Evolutionary conservation across 176 grass and related monocot species (phyloP), one percentile per base, ranked within the genome.

Genomic region (Lolium multiflorum): DNA sequence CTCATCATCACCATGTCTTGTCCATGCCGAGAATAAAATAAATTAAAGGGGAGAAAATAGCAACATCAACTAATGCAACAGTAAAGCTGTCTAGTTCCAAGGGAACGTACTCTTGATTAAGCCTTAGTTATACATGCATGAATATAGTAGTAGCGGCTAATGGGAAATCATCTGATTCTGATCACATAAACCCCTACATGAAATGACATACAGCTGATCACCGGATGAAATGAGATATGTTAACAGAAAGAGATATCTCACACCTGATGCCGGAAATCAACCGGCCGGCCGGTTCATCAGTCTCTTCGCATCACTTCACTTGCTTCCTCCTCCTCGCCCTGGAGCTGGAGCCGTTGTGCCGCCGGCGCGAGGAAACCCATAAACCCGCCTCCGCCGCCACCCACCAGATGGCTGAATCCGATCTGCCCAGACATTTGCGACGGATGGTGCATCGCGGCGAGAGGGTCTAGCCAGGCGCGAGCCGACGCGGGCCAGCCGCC

Each of bases 311-410:
- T 88, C 37, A 16, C 86, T 14, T 85, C 86, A 39, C 24, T 64
- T 48, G 78, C 90, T 64, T 91, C 78, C 79, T 98, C 93, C 50
- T 98, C 96, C 65, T 96, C 93, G 71, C 79, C 88, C 55, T 98
- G 93, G 17, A 93, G 86, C 82, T 98, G 93, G 11, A 92, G 83
- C 80, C 93, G 88, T 46, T 88, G 89, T 5, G 63, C 82, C 47
- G 96, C 79, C 50, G 96, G 93, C 62, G 91, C 73, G 59, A 91
- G 88, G 76, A 94, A 98, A 47, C 96, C 96, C 81, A 89, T 91
- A 83, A 98, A 96, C 51, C 84, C 78, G 43, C 77, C 88, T 15
- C 77, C 93, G 52, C 71, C 83, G 69, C 66, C 57, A 78, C 86
- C 83, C 80, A 91, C 85, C 78, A 93, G 81, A 82, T 95, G 85